phyloP scores from a whole-genome alignment of 139 green algal genomes.

The Picochlorum sp. region DNA sequence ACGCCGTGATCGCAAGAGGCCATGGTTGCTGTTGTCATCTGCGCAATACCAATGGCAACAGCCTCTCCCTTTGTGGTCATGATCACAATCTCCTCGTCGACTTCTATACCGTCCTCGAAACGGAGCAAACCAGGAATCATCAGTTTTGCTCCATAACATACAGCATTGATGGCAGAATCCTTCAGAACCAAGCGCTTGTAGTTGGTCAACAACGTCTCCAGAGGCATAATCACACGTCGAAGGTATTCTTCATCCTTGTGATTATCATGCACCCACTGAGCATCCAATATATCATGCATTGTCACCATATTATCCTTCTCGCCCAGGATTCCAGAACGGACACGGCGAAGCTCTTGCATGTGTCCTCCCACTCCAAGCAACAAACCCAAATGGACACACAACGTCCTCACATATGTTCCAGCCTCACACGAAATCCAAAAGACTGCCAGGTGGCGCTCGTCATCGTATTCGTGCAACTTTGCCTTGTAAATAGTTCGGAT shows the following conservation, averaged over 20 bases:
- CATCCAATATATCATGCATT: conserved; percentile 99
- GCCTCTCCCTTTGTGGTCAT: conserved; percentile 99
- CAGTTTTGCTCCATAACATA: conserved; percentile 99
- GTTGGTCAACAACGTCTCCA: conserved; percentile 89
- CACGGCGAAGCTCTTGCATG: conserved; percentile 96
- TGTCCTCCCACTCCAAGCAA: conserved; percentile 92
- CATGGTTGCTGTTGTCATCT: conserved; percentile 96
- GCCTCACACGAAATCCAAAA: conserved; percentile 97
- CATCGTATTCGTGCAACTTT: conserved; percentile 94
- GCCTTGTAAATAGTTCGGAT: conserved; percentile 94
- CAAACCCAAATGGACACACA: conserved; percentile 97
- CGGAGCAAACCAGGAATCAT: conserved; percentile 95
- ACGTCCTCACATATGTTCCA: conserved; percentile 92
- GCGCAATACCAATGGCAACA: conserved; percentile 85
- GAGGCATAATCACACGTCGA: conserved; percentile 84
- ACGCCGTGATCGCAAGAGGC: conserved; percentile 89
- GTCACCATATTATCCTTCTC: conserved; percentile 97
- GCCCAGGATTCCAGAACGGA: conserved; percentile 89
- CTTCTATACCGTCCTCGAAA: conserved; percentile 80
- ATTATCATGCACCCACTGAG: conserved; percentile 90
- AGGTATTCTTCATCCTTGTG: conserved; percentile 87
- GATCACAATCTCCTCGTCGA: conserved; percentile 93
- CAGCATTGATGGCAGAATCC: conserved; percentile 94
- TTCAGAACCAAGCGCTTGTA: conserved; percentile 98
- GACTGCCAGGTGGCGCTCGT: conserved; percentile 83